Evolutionary conservation across 2,329 filamentous ascomycete species (phyloP), one percentile per base, ranked within the genome.

Genomic region (Trichoderma koningii): DNA sequence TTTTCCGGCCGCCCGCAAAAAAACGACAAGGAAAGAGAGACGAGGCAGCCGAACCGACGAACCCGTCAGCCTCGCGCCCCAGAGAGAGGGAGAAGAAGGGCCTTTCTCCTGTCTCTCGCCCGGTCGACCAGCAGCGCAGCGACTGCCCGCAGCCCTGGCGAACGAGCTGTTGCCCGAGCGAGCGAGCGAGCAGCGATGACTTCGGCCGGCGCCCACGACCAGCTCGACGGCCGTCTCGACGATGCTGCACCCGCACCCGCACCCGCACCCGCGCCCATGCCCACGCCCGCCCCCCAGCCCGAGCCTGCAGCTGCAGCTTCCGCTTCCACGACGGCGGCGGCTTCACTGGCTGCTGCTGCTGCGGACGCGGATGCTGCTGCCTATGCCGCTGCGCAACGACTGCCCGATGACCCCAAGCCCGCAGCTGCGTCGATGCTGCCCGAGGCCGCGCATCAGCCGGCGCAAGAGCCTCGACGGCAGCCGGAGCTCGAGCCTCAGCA

Each of bases 81-180:
- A 17, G 44, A 63, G 48, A 52, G 48, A 47, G 41, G 45, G 17
- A 38, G 34, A 38, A 38, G 34, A 38, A 38, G 34, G 34, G 34
- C 48, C 34, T n/a, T 41, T 44, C 34, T 12, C 26, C 51, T 42
- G 23, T 45, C 56, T 38, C 42, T 23, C 21, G n/a, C n/a, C n/a
- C 64, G 38, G 23, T 44, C 52, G 44, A 55, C 34, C 23, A 53
- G 59, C 51, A 56, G 63, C 63, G 56, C 23, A 53, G 59, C 51
- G 51, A 57, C 63, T 48, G 45, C 52, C 57, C 52, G 51, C 59
- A 47, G 50, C 41, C 30, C 28, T 34, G 83, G 80, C 82, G 82
- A 83, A 85, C 78, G 82, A 85, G 83, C 83, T 84, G 82, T 82
- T 84, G 82, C 82, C 76, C 71, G 68, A 73, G 55, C 34, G 34